These are phyloP conservation scores for Tulasnella sp. DNA, from an alignment of 768 basidiomycete species.

Conservation along the genomic window DNA sequence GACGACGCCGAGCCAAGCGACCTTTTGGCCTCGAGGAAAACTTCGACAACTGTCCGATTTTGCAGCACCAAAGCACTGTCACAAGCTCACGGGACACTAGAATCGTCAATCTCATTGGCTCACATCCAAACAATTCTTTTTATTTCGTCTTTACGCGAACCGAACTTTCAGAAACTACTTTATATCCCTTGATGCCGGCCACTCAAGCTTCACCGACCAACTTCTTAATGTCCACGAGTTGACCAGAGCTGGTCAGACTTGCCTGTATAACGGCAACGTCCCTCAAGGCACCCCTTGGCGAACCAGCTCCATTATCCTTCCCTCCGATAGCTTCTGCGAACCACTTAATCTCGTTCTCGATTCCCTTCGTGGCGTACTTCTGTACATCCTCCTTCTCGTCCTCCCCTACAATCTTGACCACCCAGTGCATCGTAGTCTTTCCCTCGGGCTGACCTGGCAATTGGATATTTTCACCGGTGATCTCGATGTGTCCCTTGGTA, in stretches of 20 bases:
- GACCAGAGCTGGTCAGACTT: constrained; percentile 51
- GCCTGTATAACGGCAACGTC: constrained; percentile 77
- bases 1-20: no score
- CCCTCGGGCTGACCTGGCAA: constrained; percentile 30
- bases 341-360: constrained; percentile 42
- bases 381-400: constrained; percentile 31
- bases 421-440: constrained; percentile 20
- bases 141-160: no score
- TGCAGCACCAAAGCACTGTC: no score
- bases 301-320: constrained; percentile 36
- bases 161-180: no score
- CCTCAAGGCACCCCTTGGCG: constrained; percentile 46
- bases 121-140: no score
- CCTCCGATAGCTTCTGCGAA: constrained; percentile 49
- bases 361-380: constrained; percentile 28
- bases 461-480: constrained; percentile 24
- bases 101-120: no score
- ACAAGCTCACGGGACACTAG: no score
- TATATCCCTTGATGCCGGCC: no score
- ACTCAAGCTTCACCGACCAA: constrained; percentile 20
- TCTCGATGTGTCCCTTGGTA: constrained; percentile 44
- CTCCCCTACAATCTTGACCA: constrained; percentile 21
- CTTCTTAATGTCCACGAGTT: constrained; percentile 40
- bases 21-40: no score
- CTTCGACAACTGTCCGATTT: no score